These are phyloP conservation scores for Volvariella surrecta DNA, from an alignment of 1,284 basidiomycete genomes.

Conservation along the genomic window DNA sequence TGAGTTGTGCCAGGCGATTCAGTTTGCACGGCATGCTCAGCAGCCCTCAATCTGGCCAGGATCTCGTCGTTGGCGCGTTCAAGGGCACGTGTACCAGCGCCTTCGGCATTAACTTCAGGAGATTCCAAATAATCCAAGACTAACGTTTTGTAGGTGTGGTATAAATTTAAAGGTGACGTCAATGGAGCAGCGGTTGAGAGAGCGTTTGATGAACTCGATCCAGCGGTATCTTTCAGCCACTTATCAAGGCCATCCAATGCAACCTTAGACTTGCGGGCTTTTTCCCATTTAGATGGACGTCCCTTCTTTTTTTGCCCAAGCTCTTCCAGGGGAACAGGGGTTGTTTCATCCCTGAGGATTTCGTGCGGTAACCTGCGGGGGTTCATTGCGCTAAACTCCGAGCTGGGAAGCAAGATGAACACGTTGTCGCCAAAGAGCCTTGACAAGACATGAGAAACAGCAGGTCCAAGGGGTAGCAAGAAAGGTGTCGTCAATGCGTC, in stretches of 20 bases:
- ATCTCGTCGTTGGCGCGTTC: not conserved
- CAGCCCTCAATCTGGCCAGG: not conserved
- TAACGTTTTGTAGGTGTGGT: not conserved
- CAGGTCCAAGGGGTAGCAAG: conserved; percentile 37
- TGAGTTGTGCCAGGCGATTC: not conserved
- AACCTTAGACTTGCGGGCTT: conserved; percentile 41
- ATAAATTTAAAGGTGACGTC: not conserved
- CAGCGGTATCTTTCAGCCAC: conserved; percentile 37
- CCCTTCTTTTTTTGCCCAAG: conserved; percentile 48
- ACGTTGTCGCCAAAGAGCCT: conserved; percentile 34
- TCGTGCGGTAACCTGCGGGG: conserved; percentile 61
- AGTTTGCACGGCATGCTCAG: not conserved
- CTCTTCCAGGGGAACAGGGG: conserved; percentile 9
- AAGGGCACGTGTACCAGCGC: not conserved
- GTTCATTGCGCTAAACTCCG: conserved; percentile 41
- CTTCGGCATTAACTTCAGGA: not conserved
- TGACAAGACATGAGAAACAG: conserved; percentile 38
- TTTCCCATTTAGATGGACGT: conserved; percentile 56
- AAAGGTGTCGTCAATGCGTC: conserved; percentile 26
- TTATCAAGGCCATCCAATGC: conserved; percentile 41
- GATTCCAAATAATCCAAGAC: not conserved
- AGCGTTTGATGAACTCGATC: not conserved
- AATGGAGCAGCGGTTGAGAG: not conserved
- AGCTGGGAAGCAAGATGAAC: conserved; percentile 53
- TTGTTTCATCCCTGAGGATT: conserved; percentile 36